Evolutionary conservation across 371 early-diverging fungal species (phyloP), one percentile per base, ranked within the genome.

Genomic region (Actinomucor elegans): DNA sequence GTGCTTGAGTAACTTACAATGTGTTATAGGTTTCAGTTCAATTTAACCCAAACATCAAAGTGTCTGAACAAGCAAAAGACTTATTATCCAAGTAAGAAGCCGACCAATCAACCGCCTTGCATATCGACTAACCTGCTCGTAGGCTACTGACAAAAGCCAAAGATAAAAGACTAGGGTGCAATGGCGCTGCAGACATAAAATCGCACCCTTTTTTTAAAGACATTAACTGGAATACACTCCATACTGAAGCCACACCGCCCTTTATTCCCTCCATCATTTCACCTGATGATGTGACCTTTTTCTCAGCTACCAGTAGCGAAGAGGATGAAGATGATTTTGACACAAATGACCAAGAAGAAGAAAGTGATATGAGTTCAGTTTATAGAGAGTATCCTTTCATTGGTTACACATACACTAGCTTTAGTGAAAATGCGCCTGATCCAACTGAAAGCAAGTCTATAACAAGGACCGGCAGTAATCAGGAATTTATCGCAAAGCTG

Each of bases 261-360:
- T 95, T 95, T 73, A 69, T 90, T 9, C 95, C 95, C 8, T 72
- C 84, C 5, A 80, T 93, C 21, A 78, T 79, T 42, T 84, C 93
- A 5, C 87, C 90, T 9, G 89, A 88, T 35, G 95, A 95, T 57
- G 92, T 93, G 0, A 84, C 90, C 23, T 91, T 93, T 58, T 95
- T 95, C 69, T 81, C 87, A 28, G 83, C 85, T 28, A 80, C 81
- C 15, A 90, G 90, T 37, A 81, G 81, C 11, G 75, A 83, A 34
- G 83, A 56, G 8, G 56, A 53, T 18, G 66, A 42, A 49, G 57
- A 37, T 55, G 68, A 61, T 53, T 33, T 61, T 55, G 24, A 71
- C 61, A n/a, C 81, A 17, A 32, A 47, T 6, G 44, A 44, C 14
- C 66, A 42, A 52, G 57, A 34, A 49, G 61, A 61, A 50, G 37